Base-by-base conservation (phyloP, 257 asterid genomes). In the Euphrasia confusa region DNA sequence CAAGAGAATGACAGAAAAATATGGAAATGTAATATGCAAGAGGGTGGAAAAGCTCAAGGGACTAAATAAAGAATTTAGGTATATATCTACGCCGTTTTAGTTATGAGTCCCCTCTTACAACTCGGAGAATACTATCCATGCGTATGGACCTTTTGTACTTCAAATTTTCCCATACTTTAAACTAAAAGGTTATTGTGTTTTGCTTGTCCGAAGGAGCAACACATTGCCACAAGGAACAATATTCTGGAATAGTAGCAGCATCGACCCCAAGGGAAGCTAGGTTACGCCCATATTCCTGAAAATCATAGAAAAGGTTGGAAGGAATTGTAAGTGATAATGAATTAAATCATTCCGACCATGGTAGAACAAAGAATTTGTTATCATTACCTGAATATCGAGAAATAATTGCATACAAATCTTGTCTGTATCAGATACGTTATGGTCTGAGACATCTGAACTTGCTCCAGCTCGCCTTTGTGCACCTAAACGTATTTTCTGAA, bases 391-490 rank as follows among this genome's bases (percentile, higher is more conserved):
- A 76, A 87, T 85, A 77, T 93, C 99, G 60, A 93, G 99, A 67
- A 93, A 89, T 64, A 93, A 71, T 73, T 89, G 99, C 99, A 89
- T 89, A 54, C 97, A 85, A 28, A 93, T 75, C 78, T 93, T 93
- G 79, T 89, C 99, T 14, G 95, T 83, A 62, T 91, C 97, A 24
- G 97, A 93, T 33, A 93, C 84, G 65, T 82, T 85, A 65, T 80
- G 73, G 74, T 87, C 99, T 0, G 94, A 78, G 24, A 93, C 95
- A 60, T 93, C 99, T 64, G 96, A 83, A 79, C 94, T 93, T 10
- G 95, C 97, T 73, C 96, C 99, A 49, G 88, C 89, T 66, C 99
- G 82, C 64, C 85, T 85, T 77, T 93, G 97, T 48, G 97, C 99
- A 5, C 96, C 95, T 72, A 81, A 63, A 35, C 99, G 96, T 74